Evolutionary conservation across 2,329 filamentous ascomycete genomes (phyloP).

Genomic region (Cladosporium velox): DNA sequence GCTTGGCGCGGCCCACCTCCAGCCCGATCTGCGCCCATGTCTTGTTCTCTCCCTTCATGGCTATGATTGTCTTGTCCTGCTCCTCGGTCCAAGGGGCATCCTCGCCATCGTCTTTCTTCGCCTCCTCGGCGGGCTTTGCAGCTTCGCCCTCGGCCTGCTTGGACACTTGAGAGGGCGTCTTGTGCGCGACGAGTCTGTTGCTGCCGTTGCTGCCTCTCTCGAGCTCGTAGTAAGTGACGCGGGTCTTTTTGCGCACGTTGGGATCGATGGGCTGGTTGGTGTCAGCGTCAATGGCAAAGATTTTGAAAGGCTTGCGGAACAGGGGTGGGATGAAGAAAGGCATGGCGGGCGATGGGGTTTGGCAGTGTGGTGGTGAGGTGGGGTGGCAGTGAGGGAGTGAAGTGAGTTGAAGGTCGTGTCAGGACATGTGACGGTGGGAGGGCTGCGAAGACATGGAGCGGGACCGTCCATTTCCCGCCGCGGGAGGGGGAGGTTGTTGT

Average conservation of each 20-base stretch:
- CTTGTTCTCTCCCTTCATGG: slow-evolving; percentile 40
- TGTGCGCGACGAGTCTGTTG: slow-evolving; percentile 32
- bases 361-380: not conserved
- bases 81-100: slow-evolving; percentile 37
- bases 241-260: slow-evolving; percentile 22
- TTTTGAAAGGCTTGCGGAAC: slow-evolving; percentile 23
- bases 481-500: not conserved
- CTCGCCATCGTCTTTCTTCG: not conserved
- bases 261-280: slow-evolving; percentile 32
- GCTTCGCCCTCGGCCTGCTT: not conserved
- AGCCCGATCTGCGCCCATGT: no score
- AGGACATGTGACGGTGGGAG: not conserved
- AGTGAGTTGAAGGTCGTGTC: not conserved
- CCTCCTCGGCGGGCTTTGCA: not conserved
- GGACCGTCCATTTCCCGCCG: not conserved
- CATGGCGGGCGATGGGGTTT: slow-evolving; percentile 8
- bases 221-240: slow-evolving; percentile 31
- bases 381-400: not conserved
- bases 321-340: slow-evolving; percentile 13
- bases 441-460: no score
- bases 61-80: slow-evolving; percentile 45
- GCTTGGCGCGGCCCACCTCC: slow-evolving; percentile 33
- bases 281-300: slow-evolving; percentile 33
- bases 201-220: slow-evolving; percentile 30
- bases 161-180: slow-evolving; percentile 14